A percentile compares a stretch with the other conserved stretches of the same genome.
phyloP scores from a whole-genome alignment of 768 basidiomycete species.

The Multifurca ochricompacta region DNA sequence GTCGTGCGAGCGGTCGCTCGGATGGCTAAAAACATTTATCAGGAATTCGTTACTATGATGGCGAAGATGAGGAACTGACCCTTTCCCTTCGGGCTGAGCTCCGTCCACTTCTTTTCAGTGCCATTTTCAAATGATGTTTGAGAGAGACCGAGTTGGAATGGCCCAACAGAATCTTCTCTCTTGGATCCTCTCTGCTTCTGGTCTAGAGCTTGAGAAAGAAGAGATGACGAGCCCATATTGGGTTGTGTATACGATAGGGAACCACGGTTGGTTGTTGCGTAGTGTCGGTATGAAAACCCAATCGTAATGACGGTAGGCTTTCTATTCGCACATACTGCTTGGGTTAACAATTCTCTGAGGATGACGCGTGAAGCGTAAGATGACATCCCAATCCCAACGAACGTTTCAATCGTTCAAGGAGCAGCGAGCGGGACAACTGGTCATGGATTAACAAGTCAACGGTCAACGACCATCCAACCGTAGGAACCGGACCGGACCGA shows the following conservation, averaged over 20 bases:
- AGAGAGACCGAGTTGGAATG: constrained; percentile 67
- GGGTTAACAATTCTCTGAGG: neutral
- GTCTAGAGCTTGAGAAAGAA: constrained; percentile 60
- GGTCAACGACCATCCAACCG: no score
- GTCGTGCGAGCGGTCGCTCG: constrained; percentile 44
- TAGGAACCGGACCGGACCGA: no score
- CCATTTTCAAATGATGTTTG: constrained; percentile 47
- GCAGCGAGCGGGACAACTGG: no score
- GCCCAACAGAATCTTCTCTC: constrained; percentile 59
- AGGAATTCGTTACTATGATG: neutral
- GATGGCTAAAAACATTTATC: constrained; percentile 34
- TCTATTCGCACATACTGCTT: neutral
- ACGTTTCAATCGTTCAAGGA: neutral
- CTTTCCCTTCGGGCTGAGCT: constrained; percentile 70
- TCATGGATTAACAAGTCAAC: no score
- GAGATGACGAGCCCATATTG: constrained; percentile 34
- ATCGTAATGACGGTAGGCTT: neutral
- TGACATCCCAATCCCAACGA: neutral
- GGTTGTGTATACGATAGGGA: neutral
- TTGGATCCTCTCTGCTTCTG: constrained; percentile 38
- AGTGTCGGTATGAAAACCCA: constrained; percentile 2
- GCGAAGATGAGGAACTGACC: constrained; percentile 32
- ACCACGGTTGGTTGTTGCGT: constrained; percentile 15
- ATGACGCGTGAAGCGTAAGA: neutral
- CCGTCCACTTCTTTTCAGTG: constrained; percentile 68